Evolutionary conservation across 352 stramenopile species (phyloP).

Genomic region (Globisporangium canariense): DNA sequence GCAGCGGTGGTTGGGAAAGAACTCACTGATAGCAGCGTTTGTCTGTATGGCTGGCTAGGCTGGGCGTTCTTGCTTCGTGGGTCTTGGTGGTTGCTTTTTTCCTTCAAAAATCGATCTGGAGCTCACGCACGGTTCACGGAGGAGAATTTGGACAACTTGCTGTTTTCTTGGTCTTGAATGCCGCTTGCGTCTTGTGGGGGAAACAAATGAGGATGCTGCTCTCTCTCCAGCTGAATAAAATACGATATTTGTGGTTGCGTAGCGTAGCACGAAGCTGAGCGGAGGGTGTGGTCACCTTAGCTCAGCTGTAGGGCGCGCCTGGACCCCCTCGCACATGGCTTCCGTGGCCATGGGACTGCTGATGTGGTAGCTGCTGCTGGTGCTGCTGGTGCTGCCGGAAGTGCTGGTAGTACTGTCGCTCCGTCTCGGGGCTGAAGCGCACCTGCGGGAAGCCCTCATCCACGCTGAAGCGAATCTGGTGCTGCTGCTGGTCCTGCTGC

Average conservation of each 20-base stretch:
- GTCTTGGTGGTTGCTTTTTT: constrained; percentile 1
- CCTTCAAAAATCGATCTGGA: not conserved
- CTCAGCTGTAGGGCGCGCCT: constrained; percentile 12
- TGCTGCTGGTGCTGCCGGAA: constrained; percentile 7
- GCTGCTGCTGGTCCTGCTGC: constrained; percentile 4
- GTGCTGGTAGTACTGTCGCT: constrained; percentile 10
- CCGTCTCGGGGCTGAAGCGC: constrained; percentile 11
- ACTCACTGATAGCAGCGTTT: too few relatives aligned
- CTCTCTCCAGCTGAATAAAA: constrained; percentile 6
- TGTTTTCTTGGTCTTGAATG: not conserved
- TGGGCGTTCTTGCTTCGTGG: not conserved
- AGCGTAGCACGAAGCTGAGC: not conserved
- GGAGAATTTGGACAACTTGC: too few relatives aligned
- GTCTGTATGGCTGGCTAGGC: not conserved
- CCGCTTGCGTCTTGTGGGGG: not conserved
- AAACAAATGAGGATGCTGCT: not conserved
- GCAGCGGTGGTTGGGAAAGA: too few relatives aligned
- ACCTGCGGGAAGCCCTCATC: constrained; percentile 4
- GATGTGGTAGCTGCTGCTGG: not conserved
- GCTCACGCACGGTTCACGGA: too few relatives aligned
- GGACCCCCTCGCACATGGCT: not conserved
- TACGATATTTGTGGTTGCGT: not conserved
- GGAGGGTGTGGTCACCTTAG: too few relatives aligned
- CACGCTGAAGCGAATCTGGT: constrained; percentile 5
- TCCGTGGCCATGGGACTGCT: constrained; percentile 1